These are phyloP conservation scores for Gardenia jasminoides DNA, from an alignment of 257 asterid genomes.

Conservation along the genomic window DNA sequence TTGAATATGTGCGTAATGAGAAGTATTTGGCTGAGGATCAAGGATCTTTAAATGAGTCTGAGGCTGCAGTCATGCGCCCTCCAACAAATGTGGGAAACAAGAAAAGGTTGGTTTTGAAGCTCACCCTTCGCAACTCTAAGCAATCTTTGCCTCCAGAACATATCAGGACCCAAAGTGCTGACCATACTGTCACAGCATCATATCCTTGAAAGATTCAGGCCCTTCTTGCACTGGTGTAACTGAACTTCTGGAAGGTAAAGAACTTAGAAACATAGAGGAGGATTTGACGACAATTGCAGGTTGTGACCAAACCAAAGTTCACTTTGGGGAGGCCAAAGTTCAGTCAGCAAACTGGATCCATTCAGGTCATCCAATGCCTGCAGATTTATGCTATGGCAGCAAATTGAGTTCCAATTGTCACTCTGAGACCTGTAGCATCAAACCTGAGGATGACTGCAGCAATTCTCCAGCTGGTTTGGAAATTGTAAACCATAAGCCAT, in stretches of 20 bases:
- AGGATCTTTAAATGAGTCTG: conserved; percentile 39
- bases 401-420: conserved; percentile 10
- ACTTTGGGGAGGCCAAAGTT: conserved; percentile 43
- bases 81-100: conserved; percentile 44
- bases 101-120: conserved; percentile 64
- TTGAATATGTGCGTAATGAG: conserved; percentile 33
- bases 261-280: conserved; percentile 27
- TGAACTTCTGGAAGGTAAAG: conserved; percentile 33
- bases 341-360: conserved; percentile 39
- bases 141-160: conserved; percentile 39
- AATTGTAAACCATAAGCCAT: conserved; percentile 13
- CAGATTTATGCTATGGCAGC: conserved; percentile 12
- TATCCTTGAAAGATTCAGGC: conserved; percentile 38
- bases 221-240: conserved; percentile 41
- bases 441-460: conserved; percentile 15
- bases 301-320: conserved; percentile 23
- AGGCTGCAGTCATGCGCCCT: conserved; percentile 34
- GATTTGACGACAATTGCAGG: conserved; percentile 26
- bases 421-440: conserved; percentile 6
- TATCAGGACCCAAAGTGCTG: conserved; percentile 30
- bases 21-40: conserved; percentile 29
- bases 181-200: conserved; percentile 44
- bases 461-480: conserved; percentile 15
- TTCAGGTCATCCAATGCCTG: conserved; percentile 31
- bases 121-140: conserved; percentile 49